Evolutionary conservation across 2,329 filamentous ascomycete species (phyloP), one percentile per base, ranked within the genome.

Genomic region (Phyllosticta citriasiana): DNA sequence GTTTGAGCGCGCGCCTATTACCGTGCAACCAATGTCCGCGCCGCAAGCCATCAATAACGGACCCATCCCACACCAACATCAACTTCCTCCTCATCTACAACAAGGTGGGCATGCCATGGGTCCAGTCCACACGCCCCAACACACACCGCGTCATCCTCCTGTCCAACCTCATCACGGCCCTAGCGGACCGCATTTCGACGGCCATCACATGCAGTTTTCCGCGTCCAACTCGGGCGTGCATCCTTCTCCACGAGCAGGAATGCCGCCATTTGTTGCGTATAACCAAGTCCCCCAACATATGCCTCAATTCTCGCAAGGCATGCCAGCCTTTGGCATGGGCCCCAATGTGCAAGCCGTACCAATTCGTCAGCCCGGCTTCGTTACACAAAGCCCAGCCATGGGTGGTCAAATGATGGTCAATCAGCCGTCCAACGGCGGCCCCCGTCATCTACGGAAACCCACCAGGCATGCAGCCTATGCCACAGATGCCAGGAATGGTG

Each of bases 121-220:
- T 26, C 84, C 86, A 66, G 81, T 87, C 55, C 84, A 86, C 68
- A 87, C 87, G 25, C 84, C 90, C 51, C 87, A 91, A 63, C 89
- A 91, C 69, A 85, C 87, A 22, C 85, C 88, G 19, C 89, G 91
- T 72, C 88, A 88, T 68, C 86, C 91, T 74, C 88, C 91, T 68
- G 82, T 82, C 26, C 86, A 87, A 63, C 88, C 88, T 62, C 89
- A 91, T 3, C 88, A 88, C 65, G 83, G 82, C 5, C 83, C 85
- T 52, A 83, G 84, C 58, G 81, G 81, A 16, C 82, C 86, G 66
- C 89, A 87, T 67, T 85, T 86, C 66, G 92, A 96, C 66, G 88
- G 91, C 62, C 89, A 92, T 69, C 85, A 91, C 57, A 96, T 97
- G 89, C 83, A 84, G 66, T 88, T 94, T 77, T 89, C 89, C 6